These are phyloP conservation scores for Paspalum notatum DNA, from an alignment of 176 grass and related monocot genomes.

Conservation along the genomic window DNA sequence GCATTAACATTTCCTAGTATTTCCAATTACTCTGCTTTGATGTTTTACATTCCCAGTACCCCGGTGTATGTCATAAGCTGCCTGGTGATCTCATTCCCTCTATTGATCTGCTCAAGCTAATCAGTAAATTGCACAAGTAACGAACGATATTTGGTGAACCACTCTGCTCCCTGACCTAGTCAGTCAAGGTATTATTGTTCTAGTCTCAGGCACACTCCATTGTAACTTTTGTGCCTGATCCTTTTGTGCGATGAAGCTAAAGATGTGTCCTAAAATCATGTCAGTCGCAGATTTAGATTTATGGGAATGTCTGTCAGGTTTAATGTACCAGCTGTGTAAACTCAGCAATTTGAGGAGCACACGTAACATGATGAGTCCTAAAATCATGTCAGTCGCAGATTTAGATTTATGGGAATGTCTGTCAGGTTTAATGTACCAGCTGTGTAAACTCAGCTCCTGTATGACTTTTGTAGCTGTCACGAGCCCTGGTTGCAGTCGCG, in stretches of 20 bases:
- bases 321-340: conserved; percentile 22
- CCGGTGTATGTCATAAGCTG: conserved; percentile 20
- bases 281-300: conserved; percentile 1
- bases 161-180: background rate
- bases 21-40: conserved; percentile 9
- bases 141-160: conserved; percentile 8
- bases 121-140: conserved; percentile 11
- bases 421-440: background rate
- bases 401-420: conserved; percentile 9
- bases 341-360: conserved; percentile 53
- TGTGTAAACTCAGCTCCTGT: conserved; percentile 25
- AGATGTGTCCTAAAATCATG: background rate
- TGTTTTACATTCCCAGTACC: conserved; percentile 23
- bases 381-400: background rate
- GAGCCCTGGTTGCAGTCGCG: conserved; percentile 16
- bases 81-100: conserved; percentile 6
- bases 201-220: background rate
- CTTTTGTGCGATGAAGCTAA: conserved; percentile 8
- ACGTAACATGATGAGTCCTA: conserved; percentile 22
- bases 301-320: conserved; percentile 12
- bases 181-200: background rate
- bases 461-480: conserved; percentile 21
- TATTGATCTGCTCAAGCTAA: conserved; percentile 29
- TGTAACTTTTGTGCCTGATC: background rate
- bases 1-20: background rate